phyloP scores from a whole-genome alignment of 2,329 filamentous ascomycete genomes.

The Hymenoscyphus repandus region DNA sequence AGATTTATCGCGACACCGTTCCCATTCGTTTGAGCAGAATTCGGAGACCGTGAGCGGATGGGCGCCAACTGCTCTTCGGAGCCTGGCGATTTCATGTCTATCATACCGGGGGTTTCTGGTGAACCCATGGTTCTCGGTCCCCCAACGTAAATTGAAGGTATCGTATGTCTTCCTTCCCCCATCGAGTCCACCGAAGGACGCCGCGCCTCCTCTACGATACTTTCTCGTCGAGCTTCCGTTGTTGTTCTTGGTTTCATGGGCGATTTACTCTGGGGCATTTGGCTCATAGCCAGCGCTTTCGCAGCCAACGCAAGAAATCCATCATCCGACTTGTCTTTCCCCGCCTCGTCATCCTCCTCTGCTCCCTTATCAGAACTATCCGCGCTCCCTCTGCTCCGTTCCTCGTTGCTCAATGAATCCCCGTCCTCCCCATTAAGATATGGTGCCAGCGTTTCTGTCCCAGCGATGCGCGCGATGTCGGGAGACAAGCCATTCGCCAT shows the following conservation, averaged over 20 bases:
- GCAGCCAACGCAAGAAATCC: slow-evolving; percentile 10
- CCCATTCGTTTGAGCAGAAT: slow-evolving; percentile 24
- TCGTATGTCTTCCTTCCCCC: slow-evolving; percentile 19
- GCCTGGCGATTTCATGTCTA: slow-evolving; percentile 14
- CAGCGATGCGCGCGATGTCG: slow-evolving; percentile 57
- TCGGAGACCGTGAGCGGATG: slow-evolving; percentile 24
- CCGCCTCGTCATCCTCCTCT: slow-evolving; percentile 4
- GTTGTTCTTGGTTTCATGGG: slow-evolving; percentile 4
- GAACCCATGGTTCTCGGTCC: slow-evolving; percentile 7
- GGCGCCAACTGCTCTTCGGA: slow-evolving; percentile 27
- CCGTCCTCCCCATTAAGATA: slow-evolving; percentile 38
- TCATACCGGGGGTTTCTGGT: slow-evolving; percentile 14
- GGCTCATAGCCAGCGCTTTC: slow-evolving; percentile 9
- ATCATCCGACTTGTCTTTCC: too few relatives aligned
- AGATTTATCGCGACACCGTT: slow-evolving; percentile 25
- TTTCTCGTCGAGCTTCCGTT: neutral
- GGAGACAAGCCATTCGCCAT: slow-evolving; percentile 59
- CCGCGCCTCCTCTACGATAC: neutral
- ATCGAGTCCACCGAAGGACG: slow-evolving; percentile 9
- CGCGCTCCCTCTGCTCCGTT: slow-evolving; percentile 7
- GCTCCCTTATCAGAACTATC: slow-evolving; percentile 17
- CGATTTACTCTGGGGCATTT: slow-evolving; percentile 10
- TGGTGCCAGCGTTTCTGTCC: slow-evolving; percentile 45
- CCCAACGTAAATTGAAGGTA: slow-evolving; percentile 18
- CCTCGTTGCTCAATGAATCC: slow-evolving; percentile 20